phyloP scores from a whole-genome alignment of 352 stramenopile genomes.

The Phytophthora kernoviae region DNA sequence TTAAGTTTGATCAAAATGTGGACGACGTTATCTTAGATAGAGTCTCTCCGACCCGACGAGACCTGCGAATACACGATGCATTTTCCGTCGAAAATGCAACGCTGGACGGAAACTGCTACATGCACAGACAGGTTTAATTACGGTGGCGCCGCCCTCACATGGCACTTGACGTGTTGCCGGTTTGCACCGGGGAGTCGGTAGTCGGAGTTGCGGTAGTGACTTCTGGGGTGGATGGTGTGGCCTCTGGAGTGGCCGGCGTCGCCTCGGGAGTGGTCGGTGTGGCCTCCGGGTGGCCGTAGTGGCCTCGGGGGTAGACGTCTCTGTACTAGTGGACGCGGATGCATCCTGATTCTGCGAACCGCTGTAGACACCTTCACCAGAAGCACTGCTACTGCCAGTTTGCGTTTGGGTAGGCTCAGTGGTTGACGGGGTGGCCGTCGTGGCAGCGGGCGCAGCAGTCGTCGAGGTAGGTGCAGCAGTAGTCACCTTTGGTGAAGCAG shows the following conservation, averaged over 20 bases:
- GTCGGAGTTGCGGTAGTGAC: not conserved
- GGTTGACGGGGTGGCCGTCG: slow-evolving; percentile 14
- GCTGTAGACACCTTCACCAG: not conserved
- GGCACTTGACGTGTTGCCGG: slow-evolving; percentile 28
- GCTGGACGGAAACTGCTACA: slow-evolving; percentile 28
- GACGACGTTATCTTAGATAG: slow-evolving; percentile 26
- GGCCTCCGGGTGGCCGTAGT: not conserved
- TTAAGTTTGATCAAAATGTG: slow-evolving; percentile 13
- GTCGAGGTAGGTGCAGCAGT: slow-evolving; percentile 11
- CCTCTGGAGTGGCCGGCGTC: slow-evolving; percentile 5
- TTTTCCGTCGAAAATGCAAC: slow-evolving; percentile 16
- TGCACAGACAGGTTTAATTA: slow-evolving; percentile 19
- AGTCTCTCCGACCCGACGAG: slow-evolving; percentile 13
- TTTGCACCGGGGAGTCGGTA: slow-evolving; percentile 10
- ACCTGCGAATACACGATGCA: slow-evolving; percentile 15
- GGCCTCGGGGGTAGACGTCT: not conserved
- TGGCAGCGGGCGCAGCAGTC: slow-evolving; percentile 2
- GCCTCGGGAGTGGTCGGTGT: slow-evolving; percentile 4
- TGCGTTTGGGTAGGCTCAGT: slow-evolving; percentile 20
- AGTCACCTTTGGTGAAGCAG: slow-evolving; percentile 8
- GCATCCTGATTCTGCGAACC: slow-evolving; percentile 6
- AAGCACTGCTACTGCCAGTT: slow-evolving; percentile 11
- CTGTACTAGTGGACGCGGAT: too few relatives aligned
- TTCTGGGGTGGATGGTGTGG: not conserved
- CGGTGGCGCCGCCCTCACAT: slow-evolving; percentile 20